Evolutionary conservation across 345 rosid species (phyloP), one percentile per base, ranked within the genome.

Genomic region (Pistacia atlantica): DNA sequence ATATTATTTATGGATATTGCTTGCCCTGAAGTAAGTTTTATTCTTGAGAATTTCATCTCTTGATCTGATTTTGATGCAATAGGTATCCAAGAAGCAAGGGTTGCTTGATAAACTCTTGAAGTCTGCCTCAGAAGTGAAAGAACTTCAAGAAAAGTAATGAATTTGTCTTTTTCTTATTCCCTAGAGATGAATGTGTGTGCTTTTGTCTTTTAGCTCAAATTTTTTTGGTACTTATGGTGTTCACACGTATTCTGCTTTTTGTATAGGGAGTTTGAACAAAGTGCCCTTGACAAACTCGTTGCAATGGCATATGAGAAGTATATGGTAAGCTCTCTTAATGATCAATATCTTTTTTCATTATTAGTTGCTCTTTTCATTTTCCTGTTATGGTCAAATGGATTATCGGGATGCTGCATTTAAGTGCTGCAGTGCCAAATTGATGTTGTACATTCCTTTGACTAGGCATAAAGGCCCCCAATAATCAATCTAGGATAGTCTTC

Each of bases 251-350:
- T 54, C 48, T 63, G 51, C 75, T 13, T 71, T 38, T 69, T 75
- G 17, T 80, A 17, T 77, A 94, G 98, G 89, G 93, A 91, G 84
- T 90, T 92, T 63, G 89, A 89, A 79, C 86, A 83, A 68, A 85
- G 81, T 71, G 94, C 93, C 45, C 80, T 87, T 82, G 97, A 95
- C 81, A 90, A 90, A 79, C 98, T 95, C 71, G 85, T 90, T 59
- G 82, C 80, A 77, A 86, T 91, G 95, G 94, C 97, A 78, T 91
- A 91, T 89, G 87, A 91, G 65, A 95, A 95, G 87, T 87, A 92
- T 80, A 87, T 85, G 95, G 98, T 92, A 88, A 79, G 70, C 71
- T 69, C 49, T 63, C 65, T 57, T 49, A 28, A 57, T 13, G 1
- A 64, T 46, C 46, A 49, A 20, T 28, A 31, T 55, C 64, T 45